Base-by-base conservation (phyloP, 805 yeast genomes). In the Candida adriatica region DNA sequence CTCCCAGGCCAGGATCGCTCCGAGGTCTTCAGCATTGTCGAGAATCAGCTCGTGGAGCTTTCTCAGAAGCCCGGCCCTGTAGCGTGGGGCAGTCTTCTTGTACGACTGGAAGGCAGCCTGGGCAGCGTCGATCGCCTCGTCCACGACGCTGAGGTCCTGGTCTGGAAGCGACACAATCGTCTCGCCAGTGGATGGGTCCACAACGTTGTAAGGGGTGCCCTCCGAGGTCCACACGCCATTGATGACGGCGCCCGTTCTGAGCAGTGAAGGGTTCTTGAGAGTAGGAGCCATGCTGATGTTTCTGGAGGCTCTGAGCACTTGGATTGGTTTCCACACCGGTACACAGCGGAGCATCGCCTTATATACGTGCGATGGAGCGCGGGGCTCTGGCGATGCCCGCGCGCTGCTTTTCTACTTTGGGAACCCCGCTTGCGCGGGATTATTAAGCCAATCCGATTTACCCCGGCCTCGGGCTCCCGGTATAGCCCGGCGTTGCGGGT, bases 121-220 rank as follows among this genome's bases (percentile, higher is more conserved):
- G 3, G 79, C 73, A 27, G 53, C 56, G 29, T 69, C 61, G 31
- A 74, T 71, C 11, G 79, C 72, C 32, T 64, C 70, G 28, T 73
- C 80, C 3, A 81, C 80, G 4, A 62, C 58, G 6, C 75, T 69
- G 16, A 77, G 45, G 20, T 80, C 75, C 54, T 74, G 73, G 38
- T 73, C 79, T 8, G 82, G 71, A 9, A 83, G 74, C 15, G 62
- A 66, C 9, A 80, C 77, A 30, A 79, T 61, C 11, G 62, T 58
- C 13, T 66, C 66, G n/a, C 65, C 68, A 16, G 70, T 66, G 1
- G 94, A 94, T 5, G 96, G 96, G 53, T 90, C 85, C 10, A 58
- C 55, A 13, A 88, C 94, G 4, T 65, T 59, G 53, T 86, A 87
- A 13, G 62, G 60, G 6, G 62, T 53, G 10, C 64, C 54, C 10